These are phyloP conservation scores for Eimeria brunetti DNA, from an alignment of 169 alveolate genomes.

Conservation along the genomic window DNA sequence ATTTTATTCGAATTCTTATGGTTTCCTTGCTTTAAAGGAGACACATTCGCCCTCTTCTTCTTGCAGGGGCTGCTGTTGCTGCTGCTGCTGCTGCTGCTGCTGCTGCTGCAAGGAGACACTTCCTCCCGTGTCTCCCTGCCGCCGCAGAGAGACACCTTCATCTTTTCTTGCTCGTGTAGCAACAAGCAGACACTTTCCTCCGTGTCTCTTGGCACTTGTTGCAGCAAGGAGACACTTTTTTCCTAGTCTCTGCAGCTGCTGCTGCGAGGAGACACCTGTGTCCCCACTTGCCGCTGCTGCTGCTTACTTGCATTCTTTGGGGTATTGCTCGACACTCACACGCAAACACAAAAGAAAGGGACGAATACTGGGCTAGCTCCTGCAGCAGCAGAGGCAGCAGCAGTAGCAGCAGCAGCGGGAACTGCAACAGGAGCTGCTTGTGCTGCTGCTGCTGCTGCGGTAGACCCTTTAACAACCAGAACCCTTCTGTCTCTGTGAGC, in stretches of 20 bases:
- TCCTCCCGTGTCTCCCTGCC: not conserved
- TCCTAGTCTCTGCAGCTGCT: not conserved
- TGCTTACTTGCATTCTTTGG: no score
- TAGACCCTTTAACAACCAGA: no score
- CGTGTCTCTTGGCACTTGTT: no score
- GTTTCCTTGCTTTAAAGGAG: not conserved
- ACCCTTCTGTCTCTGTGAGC: no score
- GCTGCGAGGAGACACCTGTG: not conserved
- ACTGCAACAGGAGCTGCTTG: not conserved
- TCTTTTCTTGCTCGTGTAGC: not conserved
- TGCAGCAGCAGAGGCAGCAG: not conserved
- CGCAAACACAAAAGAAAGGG: no score
- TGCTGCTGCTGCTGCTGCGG: not conserved
- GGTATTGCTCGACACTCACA: no score
- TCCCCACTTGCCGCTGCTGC: no score
- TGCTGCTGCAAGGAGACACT: not conserved
- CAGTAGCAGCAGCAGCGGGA: not conserved
- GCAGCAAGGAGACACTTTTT: no score
- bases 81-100: constrained; percentile 24
- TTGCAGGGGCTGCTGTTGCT: not conserved
- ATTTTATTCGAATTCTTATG: not conserved
- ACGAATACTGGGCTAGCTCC: not conserved
- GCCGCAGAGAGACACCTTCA: not conserved
- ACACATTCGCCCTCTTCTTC: not conserved
- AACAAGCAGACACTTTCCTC: no score